These are phyloP conservation scores for Dacryopinax primogenitus DNA, from an alignment of 768 basidiomycete genomes.

Conservation along the genomic window DNA sequence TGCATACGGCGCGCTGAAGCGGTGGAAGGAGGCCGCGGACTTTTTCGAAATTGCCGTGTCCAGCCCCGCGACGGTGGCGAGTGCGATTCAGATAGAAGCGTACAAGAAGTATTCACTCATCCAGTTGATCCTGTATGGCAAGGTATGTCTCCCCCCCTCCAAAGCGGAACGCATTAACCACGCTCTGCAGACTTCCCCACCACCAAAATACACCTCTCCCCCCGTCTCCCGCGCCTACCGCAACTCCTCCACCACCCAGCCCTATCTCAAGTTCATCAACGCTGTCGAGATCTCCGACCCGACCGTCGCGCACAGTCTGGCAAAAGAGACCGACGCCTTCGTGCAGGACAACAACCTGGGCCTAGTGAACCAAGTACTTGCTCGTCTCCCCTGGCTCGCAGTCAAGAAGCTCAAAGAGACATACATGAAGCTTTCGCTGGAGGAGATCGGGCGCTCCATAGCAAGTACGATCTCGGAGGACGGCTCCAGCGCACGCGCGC, in stretches of 20 bases:
- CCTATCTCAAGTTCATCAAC: constrained; percentile 50
- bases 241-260: constrained; percentile 28
- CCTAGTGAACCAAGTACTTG: constrained; percentile 51
- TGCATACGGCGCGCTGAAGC: constrained; percentile 48
- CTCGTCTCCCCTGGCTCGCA: constrained; percentile 61
- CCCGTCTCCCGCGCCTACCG: constrained; percentile 50
- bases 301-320: constrained; percentile 27
- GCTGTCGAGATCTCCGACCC: constrained; percentile 34
- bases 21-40: constrained; percentile 58
- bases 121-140: constrained; percentile 64
- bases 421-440: constrained; percentile 62
- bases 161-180: constrained; percentile 24
- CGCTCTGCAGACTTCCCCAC: constrained; percentile 24
- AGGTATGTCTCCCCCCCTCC: constrained; percentile 32
- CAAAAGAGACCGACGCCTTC: constrained; percentile 46
- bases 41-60: constrained; percentile 59
- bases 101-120: constrained; percentile 70
- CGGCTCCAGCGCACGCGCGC: constrained; percentile 30
- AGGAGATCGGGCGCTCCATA: constrained; percentile 58
- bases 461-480: constrained; percentile 26
- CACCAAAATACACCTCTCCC: constrained; percentile 64
- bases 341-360: constrained; percentile 58
- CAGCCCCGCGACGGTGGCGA: constrained; percentile 38
- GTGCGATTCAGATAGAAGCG: constrained; percentile 71
- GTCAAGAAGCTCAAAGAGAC: constrained; percentile 71